Evolutionary conservation across 192 early-diverging fungal species (phyloP).

Genomic region (Lunasporangiospora selenospora): DNA sequence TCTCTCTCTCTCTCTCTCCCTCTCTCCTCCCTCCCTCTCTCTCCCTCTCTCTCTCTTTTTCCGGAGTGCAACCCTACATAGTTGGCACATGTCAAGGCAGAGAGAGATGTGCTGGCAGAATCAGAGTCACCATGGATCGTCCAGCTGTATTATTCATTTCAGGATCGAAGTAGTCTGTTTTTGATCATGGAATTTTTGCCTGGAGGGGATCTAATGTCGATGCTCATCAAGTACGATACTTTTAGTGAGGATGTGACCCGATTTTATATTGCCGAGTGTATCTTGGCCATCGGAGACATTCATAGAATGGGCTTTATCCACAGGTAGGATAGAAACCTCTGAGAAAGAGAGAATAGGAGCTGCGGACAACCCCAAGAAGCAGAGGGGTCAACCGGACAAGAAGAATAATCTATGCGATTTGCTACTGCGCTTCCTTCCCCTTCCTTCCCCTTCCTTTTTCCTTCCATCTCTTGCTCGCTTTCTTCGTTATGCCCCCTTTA

Average conservation of each 20-base stretch:
- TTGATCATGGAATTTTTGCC: slow-evolving; percentile 99
- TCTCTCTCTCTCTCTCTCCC: too few species aligned
- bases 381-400: too few species aligned
- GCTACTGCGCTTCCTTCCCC: too few species aligned
- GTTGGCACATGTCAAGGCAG: slow-evolving; percentile 97
- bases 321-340: slow-evolving; percentile 65
- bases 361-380: too few species aligned
- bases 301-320: slow-evolving; percentile 97
- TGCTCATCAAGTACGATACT: slow-evolving; percentile 98
- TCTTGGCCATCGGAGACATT: slow-evolving; percentile 91
- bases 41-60: too few species aligned
- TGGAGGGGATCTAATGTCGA: slow-evolving; percentile 99
- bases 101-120: slow-evolving; percentile 97
- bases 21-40: too few species aligned
- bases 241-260: slow-evolving; percentile 98
- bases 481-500: not conserved
- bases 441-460: not conserved
- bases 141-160: slow-evolving; percentile 98
- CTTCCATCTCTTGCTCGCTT: too few species aligned
- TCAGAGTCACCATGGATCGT: slow-evolving; percentile 98
- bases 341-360: too few species aligned
- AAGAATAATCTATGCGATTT: not conserved
- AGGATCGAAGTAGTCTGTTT: slow-evolving; percentile 93
- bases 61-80: too few species aligned
- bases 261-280: slow-evolving; percentile 98